Evolutionary conservation across 1,284 basidiomycete species (phyloP).

Genomic region (Tilletia walkeri): DNA sequence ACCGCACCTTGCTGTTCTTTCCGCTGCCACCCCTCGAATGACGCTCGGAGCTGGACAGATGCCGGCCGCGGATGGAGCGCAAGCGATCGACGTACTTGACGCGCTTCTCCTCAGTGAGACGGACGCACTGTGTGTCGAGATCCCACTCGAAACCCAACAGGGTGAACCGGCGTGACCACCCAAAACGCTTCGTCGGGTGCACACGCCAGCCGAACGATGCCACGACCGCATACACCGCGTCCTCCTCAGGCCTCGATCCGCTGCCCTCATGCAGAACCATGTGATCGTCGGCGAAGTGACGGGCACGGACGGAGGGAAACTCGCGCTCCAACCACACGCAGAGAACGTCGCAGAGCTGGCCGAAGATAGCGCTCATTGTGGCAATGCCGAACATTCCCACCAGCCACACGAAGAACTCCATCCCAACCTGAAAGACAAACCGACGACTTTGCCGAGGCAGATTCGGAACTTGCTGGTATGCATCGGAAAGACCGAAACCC

Average conservation of each 20-base stretch:
- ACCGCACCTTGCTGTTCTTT: background rate
- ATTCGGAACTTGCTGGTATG: background rate
- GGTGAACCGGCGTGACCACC: background rate
- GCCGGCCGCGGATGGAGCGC: background rate
- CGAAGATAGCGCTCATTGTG: background rate
- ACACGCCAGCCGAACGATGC: background rate
- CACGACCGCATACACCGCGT: background rate
- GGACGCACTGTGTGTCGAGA: background rate
- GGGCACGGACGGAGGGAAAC: background rate
- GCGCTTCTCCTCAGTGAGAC: background rate
- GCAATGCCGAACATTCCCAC: background rate
- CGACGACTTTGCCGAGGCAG: background rate
- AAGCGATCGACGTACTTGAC: background rate
- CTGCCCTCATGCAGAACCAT: background rate
- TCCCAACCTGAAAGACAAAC: background rate
- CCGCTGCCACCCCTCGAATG: too few species aligned
- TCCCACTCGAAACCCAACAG: background rate
- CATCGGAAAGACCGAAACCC: background rate
- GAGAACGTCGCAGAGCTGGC: background rate
- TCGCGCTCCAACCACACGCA: background rate
- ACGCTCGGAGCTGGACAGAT: too few species aligned
- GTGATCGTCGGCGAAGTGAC: background rate
- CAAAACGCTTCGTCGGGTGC: background rate
- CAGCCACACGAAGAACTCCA: background rate
- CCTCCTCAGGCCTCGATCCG: background rate